These are phyloP conservation scores for Ceratocystis alfenasii DNA, from an alignment of 2,329 filamentous ascomycete genomes.

Conservation along the genomic window DNA sequence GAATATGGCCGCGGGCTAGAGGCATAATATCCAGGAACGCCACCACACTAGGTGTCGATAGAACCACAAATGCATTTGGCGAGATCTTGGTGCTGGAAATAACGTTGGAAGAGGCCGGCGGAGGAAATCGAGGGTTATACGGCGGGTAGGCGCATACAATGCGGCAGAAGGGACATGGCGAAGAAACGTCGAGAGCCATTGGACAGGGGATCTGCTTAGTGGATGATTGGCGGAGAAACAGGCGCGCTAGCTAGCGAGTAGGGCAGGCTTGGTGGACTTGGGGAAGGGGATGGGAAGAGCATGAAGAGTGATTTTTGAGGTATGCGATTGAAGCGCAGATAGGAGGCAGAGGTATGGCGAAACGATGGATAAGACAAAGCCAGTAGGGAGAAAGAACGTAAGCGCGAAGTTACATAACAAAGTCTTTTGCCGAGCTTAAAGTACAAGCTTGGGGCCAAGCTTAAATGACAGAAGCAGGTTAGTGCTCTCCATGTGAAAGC, in stretches of 20 bases:
- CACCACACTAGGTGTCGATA: conserved; percentile 64
- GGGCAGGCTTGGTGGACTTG: too few species aligned
- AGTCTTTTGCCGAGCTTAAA: neutral
- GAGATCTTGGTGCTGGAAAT: conserved; percentile 29
- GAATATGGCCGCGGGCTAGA: conserved; percentile 67
- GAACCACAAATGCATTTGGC: conserved; percentile 50
- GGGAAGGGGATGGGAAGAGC: too few species aligned
- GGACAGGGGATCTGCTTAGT: neutral
- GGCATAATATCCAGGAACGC: conserved; percentile 93
- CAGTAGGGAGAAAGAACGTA: neutral
- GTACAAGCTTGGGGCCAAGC: neutral
- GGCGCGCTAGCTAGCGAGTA: neutral
- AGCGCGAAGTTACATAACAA: too few species aligned
- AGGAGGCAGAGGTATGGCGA: neutral
- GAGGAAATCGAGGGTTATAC: conserved; percentile 36
- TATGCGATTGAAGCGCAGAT: too few species aligned
- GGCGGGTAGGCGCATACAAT: conserved; percentile 42
- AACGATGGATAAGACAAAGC: neutral
- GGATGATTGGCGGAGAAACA: neutral
- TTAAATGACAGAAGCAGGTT: neutral
- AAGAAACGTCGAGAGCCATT: neutral
- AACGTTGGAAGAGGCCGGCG: conserved; percentile 27
- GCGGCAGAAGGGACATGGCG: conserved; percentile 49
- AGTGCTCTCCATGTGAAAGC: conserved; percentile 1
- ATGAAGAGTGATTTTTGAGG: too few species aligned